These are phyloP conservation scores for Phytophthora tubulina DNA, from an alignment of 352 stramenopile genomes.

Conservation along the genomic window DNA sequence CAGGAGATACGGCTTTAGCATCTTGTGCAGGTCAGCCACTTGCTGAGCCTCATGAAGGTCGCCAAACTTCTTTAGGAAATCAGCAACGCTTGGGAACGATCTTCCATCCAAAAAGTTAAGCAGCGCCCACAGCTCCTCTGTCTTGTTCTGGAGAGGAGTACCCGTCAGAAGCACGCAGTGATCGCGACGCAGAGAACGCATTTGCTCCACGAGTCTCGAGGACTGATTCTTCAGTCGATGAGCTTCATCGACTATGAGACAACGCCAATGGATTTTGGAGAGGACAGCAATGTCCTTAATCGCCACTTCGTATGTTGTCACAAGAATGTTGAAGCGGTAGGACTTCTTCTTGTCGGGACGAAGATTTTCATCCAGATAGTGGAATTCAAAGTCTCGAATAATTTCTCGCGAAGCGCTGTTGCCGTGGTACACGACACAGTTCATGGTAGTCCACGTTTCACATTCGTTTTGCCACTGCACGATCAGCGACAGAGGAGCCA, in stretches of 20 bases:
- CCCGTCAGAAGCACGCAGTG: constrained; percentile 90
- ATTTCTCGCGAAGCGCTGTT: constrained; percentile 92
- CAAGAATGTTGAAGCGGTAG: constrained; percentile 91
- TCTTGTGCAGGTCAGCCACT: constrained; percentile 91
- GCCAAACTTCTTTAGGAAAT: constrained; percentile 95
- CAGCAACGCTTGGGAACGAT: constrained; percentile 93
- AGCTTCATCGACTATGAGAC: constrained; percentile 90
- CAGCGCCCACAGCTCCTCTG: constrained; percentile 99
- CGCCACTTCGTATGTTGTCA: constrained; percentile 92
- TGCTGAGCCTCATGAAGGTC: constrained; percentile 88
- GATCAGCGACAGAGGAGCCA: constrained; percentile 98
- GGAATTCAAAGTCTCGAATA: constrained; percentile 97
- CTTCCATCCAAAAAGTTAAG: constrained; percentile 98
- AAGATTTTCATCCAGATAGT: constrained; percentile 75
- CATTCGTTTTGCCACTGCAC: constrained; percentile 99
- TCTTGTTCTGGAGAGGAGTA: constrained; percentile 97
- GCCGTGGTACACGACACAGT: constrained; percentile 99
- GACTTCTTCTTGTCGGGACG: constrained; percentile 85
- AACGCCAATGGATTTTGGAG: constrained; percentile 95
- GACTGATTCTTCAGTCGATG: constrained; percentile 91
- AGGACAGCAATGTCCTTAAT: constrained; percentile 94
- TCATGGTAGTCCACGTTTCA: constrained; percentile 98
- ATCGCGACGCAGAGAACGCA: constrained; percentile 81
- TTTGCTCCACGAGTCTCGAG: constrained; percentile 87
- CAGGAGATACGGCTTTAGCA: constrained; percentile 91